phyloP scores from a whole-genome alignment of 169 alveolate species.

The Perkinsus olseni region DNA sequence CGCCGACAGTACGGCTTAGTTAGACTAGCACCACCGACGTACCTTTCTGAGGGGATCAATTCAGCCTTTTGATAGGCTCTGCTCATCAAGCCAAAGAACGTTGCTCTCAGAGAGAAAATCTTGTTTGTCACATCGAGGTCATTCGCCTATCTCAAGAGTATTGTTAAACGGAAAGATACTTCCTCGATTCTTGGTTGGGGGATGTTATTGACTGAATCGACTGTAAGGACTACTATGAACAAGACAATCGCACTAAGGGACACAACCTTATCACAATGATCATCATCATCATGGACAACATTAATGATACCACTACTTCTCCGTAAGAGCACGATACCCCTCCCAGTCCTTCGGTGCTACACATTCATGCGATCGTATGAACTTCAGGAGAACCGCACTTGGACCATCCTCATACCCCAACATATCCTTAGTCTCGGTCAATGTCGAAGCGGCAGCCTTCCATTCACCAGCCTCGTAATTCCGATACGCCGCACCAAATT shows the following conservation, averaged over 20 bases:
- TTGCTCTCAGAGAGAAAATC: too few species aligned
- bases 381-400: slow-evolving; percentile 51
- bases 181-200: too few species aligned
- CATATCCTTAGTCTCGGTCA: slow-evolving; percentile 43
- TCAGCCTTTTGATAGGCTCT: too few species aligned
- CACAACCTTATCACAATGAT: background rate
- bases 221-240: background rate
- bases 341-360: slow-evolving; percentile 72
- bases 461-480: slow-evolving; percentile 68
- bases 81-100: too few species aligned
- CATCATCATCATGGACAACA: background rate
- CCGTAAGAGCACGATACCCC: slow-evolving; percentile 70
- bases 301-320: slow-evolving; percentile 38
- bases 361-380: slow-evolving; percentile 47
- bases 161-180: too few species aligned
- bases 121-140: too few species aligned
- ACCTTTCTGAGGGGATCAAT: too few species aligned
- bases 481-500: slow-evolving; percentile 52
- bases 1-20: too few species aligned
- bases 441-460: slow-evolving; percentile 44
- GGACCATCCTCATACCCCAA: slow-evolving; percentile 57
- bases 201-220: too few species aligned
- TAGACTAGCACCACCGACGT: too few species aligned
- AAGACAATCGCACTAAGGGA: background rate
- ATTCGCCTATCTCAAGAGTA: too few species aligned